Conservation (phyloP, 257 asterid species). For the Fraxinus excelsior region DNA sequence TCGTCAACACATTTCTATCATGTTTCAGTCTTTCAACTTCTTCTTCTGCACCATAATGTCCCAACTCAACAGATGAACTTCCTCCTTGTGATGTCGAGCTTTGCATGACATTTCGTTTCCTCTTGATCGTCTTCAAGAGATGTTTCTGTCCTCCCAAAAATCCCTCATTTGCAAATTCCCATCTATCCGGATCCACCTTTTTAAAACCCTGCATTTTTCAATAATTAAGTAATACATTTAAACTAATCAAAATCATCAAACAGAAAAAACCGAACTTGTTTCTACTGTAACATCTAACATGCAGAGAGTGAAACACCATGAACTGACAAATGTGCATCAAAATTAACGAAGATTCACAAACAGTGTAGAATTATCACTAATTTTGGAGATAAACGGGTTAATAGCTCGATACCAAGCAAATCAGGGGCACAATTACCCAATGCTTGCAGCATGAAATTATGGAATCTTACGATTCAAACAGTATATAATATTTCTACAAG, state of each 20-base stretch:
- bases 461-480: too few species aligned
- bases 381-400: too few species aligned
- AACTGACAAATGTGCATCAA: slow-evolving; percentile 48
- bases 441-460: too few species aligned
- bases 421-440: too few species aligned
- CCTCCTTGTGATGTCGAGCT: slow-evolving; percentile 46
- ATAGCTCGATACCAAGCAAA: too few species aligned
- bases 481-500: too few species aligned
- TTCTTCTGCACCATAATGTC: slow-evolving; percentile 67
- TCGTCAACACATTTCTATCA: slow-evolving; percentile 54
- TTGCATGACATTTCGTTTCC: slow-evolving; percentile 61
- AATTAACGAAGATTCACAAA: slow-evolving; percentile 22
- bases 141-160: slow-evolving; percentile 90
- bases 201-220: slow-evolving; percentile 74
- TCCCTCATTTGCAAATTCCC: slow-evolving; percentile 97
- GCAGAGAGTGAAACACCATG: slow-evolving; percentile 46
- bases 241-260: slow-evolving; percentile 15
- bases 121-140: slow-evolving; percentile 74
- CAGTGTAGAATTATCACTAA: too few species aligned
- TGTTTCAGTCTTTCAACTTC: slow-evolving; percentile 66
- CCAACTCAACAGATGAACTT: slow-evolving; percentile 59
- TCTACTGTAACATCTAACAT: slow-evolving; percentile 41
- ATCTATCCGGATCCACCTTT: slow-evolving; percentile 88
- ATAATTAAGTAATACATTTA: slow-evolving; percentile 29
- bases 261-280: slow-evolving; percentile 28